Evolutionary conservation across 768 basidiomycete species (phyloP), one percentile per base, ranked within the genome.

Genomic region (Lentinula boryana): DNA sequence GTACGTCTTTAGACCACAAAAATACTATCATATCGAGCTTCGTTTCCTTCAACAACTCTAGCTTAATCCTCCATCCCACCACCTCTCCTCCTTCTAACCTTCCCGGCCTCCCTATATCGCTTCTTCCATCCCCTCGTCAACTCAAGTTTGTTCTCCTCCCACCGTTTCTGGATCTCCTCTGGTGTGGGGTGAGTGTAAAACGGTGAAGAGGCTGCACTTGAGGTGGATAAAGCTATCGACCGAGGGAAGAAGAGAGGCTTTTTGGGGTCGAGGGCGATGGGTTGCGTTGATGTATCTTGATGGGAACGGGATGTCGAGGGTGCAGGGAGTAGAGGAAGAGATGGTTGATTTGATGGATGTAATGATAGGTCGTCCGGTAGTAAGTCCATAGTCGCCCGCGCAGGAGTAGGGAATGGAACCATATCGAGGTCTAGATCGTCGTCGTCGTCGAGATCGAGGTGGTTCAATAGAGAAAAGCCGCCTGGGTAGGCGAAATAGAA

Each of bases 121-220:
- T 83, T 83, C 74, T 90, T 91, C 91, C 91, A 93, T 53, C 84
- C 88, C 62, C 72, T 76, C 57, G 91, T 93, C 70, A 93, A 70
- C 57, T 84, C 82, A 0, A 76, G 79, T 66, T 86, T 88, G 50
- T 76, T 73, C n/a, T 75, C 80, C 66, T 93, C 91, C 90, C 92
- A 93, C 56, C 77, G 72, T 63, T 78, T 78, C 53, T 81, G 77
- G 38, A 91, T 88, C 66, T 85, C 84, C n/a, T 84, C 82, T 77
- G 15, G 75, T 79, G 60, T 78, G 76, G 2, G 81, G 82, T 43
- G 32, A 32, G 15, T 5, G 27, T 60, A 60, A 36, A 60, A 60
- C 12, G 58, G 58, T 4, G 50, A 60, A 7, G 50, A 51, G 13
- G 48, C 18, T 6, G 57, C 44, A n/a, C 10, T 15, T 1, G 33